Evolutionary conservation across 768 basidiomycete species (phyloP).

Genomic region (Sporobolomyces phaffii): DNA sequence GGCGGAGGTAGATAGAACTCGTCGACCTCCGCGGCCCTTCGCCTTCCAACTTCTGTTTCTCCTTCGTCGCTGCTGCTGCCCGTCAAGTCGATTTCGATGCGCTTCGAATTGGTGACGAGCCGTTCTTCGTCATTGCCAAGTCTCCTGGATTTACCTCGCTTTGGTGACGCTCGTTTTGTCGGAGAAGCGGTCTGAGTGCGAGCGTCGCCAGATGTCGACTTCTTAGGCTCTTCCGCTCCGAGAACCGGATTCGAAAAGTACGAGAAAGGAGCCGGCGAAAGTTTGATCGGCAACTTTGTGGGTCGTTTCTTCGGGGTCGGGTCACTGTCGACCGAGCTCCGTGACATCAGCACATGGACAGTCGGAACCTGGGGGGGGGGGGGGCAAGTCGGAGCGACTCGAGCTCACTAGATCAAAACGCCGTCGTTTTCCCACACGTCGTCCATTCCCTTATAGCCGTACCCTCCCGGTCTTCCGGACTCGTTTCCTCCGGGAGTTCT

Average conservation of each 20-base stretch:
- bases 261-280: neutral
- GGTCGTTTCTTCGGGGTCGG: conserved; percentile 32
- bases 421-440: conserved; percentile 16
- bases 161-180: too few species aligned
- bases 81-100: conserved; percentile 18
- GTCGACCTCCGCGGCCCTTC: neutral
- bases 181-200: too few species aligned
- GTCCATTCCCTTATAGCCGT: neutral
- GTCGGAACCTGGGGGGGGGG: too few species aligned
- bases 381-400: neutral
- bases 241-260: neutral
- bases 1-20: neutral
- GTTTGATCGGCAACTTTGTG: neutral
- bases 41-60: too few species aligned
- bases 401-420: conserved; percentile 30
- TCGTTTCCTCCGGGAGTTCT: conserved; percentile 5
- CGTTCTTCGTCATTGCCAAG: too few species aligned
- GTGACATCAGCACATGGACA: too few species aligned
- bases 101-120: too few species aligned
- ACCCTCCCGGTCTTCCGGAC: neutral
- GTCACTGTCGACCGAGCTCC: conserved; percentile 1
- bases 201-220: too few species aligned
- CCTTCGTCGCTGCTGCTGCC: conserved; percentile 21
- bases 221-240: too few species aligned
- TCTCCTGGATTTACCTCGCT: too few species aligned